Evolutionary conservation across 2,329 filamentous ascomycete species (phyloP).

Genomic region (Aspergillus unguis): DNA sequence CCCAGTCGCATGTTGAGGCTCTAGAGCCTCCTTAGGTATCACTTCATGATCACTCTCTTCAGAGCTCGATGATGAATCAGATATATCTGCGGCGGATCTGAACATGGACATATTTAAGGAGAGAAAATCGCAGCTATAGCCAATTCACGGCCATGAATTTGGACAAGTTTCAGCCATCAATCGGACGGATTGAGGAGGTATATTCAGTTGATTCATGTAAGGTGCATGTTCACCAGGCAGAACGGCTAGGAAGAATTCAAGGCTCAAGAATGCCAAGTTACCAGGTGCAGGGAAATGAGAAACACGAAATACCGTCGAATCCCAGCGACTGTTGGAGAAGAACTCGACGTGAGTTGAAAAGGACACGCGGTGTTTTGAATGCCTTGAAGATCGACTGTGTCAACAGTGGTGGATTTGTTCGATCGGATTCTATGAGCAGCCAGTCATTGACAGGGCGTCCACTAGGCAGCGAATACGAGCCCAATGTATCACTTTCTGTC

Average conservation of each 20-base stretch:
- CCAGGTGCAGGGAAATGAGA: no score
- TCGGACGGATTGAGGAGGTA: no score
- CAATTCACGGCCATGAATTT: constrained; percentile 1
- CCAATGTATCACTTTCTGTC: not conserved
- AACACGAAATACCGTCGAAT: no score
- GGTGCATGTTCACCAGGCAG: not conserved
- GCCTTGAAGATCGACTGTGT: not conserved
- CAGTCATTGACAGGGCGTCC: constrained; percentile 26
- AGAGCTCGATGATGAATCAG: constrained; percentile 31
- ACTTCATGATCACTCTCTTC: constrained; percentile 23
- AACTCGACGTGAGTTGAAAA: not conserved
- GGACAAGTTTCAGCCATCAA: constrained; percentile 6
- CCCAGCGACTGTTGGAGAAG: no score
- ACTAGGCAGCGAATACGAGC: constrained; percentile 11
- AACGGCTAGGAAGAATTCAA: not conserved
- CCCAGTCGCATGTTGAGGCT: not conserved
- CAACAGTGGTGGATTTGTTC: constrained; percentile 17
- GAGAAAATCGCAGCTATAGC: not conserved
- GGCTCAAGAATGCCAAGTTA: not conserved
- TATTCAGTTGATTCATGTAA: not conserved
- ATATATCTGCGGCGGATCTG: constrained; percentile 37
- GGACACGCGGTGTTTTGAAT: not conserved
- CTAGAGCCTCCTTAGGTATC: not conserved
- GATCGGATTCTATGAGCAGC: constrained; percentile 30
- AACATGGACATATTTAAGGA: constrained; percentile 39